A percentile compares a stretch with the other conserved stretches of the same genome.
phyloP scores from a whole-genome alignment of 2,329 filamentous ascomycete genomes.

The Polychaeton citri region DNA sequence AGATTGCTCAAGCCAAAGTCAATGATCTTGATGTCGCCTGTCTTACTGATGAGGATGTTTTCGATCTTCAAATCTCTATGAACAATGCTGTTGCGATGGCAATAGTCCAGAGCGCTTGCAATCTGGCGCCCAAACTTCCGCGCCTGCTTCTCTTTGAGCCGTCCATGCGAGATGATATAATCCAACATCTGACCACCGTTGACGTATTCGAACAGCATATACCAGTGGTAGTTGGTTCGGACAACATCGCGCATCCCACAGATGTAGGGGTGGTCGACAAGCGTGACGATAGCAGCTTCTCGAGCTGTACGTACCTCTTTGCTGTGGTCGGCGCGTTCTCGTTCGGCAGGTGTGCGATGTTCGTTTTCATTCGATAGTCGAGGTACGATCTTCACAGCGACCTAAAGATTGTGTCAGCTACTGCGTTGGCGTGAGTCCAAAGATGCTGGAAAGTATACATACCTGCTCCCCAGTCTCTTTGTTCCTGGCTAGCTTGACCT shows the following conservation, averaged over 20 bases:
- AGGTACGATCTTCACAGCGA: constrained; percentile 94
- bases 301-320: constrained; percentile 91
- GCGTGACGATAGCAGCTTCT: constrained; percentile 89
- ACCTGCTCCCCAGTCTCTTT: constrained; percentile 85
- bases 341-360: constrained; percentile 55
- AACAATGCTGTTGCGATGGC: constrained; percentile 94
- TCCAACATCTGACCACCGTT: constrained; percentile 99
- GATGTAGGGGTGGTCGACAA: constrained; percentile 89
- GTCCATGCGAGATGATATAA: constrained; percentile 97
- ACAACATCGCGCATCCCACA: constrained; percentile 93
- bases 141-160: constrained; percentile 95
- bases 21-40: constrained; percentile 97
- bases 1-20: constrained; percentile 96
- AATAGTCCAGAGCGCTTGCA: constrained; percentile 91
- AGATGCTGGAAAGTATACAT: constrained; percentile 7
- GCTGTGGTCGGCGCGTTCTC: constrained; percentile 84
- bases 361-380: constrained; percentile 72
- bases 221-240: constrained; percentile 96
- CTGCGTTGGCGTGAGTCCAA: background rate
- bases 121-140: constrained; percentile 97
- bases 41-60: constrained; percentile 98
- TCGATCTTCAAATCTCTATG: constrained; percentile 97
- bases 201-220: constrained; percentile 99
- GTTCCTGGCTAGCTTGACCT: constrained; percentile 90
- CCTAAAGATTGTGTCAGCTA: constrained; percentile 36